Base-by-base conservation (phyloP, 2,329 filamentous ascomycete species). In the Orbilia blumenaviensis region DNA sequence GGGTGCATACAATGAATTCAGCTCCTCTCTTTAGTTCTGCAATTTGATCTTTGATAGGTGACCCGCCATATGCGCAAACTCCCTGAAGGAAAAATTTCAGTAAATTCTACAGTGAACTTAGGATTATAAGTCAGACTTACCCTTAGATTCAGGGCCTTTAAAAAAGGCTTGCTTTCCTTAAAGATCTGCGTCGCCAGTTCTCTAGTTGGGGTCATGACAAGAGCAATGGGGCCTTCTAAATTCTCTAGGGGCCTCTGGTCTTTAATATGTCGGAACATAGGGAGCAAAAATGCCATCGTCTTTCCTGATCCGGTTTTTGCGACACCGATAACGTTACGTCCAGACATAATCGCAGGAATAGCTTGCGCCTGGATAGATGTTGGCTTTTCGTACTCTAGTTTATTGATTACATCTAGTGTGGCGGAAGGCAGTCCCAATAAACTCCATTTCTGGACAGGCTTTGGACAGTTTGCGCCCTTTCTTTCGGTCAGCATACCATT, bases 261-360 rank as follows among this genome's bases (percentile, higher is more conserved):
- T 83, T 94, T 95, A 84, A 98, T 97, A 82, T 99, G 95, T 67
- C 95, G 89, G 82, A 99, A 97, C 93, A 98, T 97, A 38, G 95
- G 95, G 48, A 99, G 87, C 29, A 97, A 84, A 82, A 98, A 99
- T 4, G 95, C 95, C 80, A 98, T 89, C 0, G 95, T 99, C 85
- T 99, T 99, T 82, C 95, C 95, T 25, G 95, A 98, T 3, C 95
- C 95, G 25, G 95, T 99, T 85, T 98, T 98, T 16, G 95, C 95
- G 63, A 99, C 93, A 79, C 94, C 95, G 78, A 99, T 93, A 38
- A 97, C 92, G 84, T 99, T 95, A 79, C 93, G 89, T 8, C 95
- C 95, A 27, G 94, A 96, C 92, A 98, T 97, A 80, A 97, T 92
- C 8, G 93, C 90, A 1, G 95, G 95, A 74, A 98, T 89, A 1